These are phyloP conservation scores for Triticum dicoccoides DNA, from an alignment of 176 grass and related monocot species.

Conservation along the genomic window DNA sequence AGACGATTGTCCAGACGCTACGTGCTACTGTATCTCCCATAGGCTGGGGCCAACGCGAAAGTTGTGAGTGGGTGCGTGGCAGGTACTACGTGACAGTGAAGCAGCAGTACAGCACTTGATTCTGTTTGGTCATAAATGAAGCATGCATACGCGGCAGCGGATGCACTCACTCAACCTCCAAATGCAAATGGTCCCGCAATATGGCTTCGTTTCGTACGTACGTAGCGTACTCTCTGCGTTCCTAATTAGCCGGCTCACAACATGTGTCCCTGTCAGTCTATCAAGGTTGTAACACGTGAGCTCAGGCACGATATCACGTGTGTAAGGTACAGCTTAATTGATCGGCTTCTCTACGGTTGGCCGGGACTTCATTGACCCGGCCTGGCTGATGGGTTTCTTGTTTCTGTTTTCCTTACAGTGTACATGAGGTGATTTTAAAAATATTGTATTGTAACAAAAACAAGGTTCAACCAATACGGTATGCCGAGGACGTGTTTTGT, in stretches of 20 bases:
- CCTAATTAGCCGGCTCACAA: neutral
- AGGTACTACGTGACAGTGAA: neutral
- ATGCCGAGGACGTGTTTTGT: neutral
- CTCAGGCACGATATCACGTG: neutral
- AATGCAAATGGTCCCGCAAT: neutral
- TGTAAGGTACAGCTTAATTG: neutral
- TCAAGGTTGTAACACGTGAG: neutral
- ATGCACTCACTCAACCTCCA: neutral
- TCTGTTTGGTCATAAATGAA: constrained; percentile 4
- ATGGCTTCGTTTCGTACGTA: neutral
- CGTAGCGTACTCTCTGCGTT: neutral
- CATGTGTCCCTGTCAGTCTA: neutral
- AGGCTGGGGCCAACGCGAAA: neutral
- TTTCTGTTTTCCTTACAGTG: no score
- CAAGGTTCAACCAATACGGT: neutral
- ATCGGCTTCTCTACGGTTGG: no score
- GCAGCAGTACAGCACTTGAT: neutral
- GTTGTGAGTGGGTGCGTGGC: neutral
- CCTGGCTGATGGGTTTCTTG: no score
- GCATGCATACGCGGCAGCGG: neutral
- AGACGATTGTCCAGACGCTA: no score
- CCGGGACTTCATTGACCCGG: no score
- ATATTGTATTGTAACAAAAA: neutral
- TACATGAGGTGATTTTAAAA: no score
- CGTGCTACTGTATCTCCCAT: neutral